Percentiles rank a stretch among this genome's conserved stretches.
Conservation (phyloP, 73 alveolate species). For the Durusdinium trenchii region DNA sequence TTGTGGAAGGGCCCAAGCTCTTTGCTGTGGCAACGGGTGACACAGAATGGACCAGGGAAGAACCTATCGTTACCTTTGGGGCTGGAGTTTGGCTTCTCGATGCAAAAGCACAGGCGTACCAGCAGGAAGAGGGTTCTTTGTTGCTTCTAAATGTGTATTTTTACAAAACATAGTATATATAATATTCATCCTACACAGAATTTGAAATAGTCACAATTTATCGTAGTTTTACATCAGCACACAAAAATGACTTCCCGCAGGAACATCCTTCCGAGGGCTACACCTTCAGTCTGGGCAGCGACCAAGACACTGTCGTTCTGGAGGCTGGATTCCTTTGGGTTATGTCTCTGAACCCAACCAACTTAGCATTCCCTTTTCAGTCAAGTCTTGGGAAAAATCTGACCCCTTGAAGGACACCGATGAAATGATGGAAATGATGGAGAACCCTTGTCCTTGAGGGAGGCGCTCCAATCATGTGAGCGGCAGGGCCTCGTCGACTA, state of each 20-base stretch:
- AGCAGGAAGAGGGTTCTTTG: neutral
- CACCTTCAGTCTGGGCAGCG: neutral
- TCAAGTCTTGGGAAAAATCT: too few species aligned
- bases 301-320: neutral
- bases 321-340: neutral
- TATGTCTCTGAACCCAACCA: too few species aligned
- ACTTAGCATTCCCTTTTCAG: too few species aligned
- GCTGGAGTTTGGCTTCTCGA: conserved; percentile 14
- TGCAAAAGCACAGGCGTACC: neutral
- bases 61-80: neutral
- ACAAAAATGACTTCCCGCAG: neutral
- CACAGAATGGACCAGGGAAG: neutral
- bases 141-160: neutral
- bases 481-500: neutral
- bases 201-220: neutral
- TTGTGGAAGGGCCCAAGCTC: conserved; percentile 10
- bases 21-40: neutral
- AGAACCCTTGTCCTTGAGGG: neutral
- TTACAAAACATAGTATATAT: neutral
- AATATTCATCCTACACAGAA: too few species aligned
- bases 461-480: neutral
- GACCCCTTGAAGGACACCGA: conserved; percentile 8
- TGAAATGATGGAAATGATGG: neutral
- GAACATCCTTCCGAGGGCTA: neutral
- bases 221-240: too few species aligned